Evolutionary conservation across 164 flowering plant species (phyloP).

Genomic region (Tinospora cordifolia): DNA sequence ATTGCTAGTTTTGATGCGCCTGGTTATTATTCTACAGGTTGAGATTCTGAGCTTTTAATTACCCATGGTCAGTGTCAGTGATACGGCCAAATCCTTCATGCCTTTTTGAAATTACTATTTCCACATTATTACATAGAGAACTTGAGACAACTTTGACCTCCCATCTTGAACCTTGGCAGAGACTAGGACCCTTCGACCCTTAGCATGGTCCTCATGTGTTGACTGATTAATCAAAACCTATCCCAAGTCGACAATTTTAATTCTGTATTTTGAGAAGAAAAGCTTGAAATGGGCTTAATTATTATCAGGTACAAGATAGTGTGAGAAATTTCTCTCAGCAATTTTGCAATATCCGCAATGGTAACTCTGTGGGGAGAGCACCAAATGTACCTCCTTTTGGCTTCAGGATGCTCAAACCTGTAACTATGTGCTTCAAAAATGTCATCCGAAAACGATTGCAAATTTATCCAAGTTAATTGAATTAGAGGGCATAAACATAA

Average conservation of each 20-base stretch:
- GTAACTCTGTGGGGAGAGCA: constrained; percentile 12
- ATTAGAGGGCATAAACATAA: neutral
- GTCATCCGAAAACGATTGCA: constrained; percentile 21
- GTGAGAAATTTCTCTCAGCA: constrained; percentile 12
- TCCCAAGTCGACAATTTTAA: neutral
- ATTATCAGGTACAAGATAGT: constrained; percentile 13
- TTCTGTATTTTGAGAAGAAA: neutral
- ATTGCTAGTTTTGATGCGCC: neutral
- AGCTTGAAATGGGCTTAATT: constrained; percentile 10
- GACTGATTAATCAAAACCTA: neutral
- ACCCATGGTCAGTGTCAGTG: neutral
- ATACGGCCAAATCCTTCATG: neutral
- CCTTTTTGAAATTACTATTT: neutral
- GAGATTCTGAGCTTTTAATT: neutral
- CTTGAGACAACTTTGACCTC: neutral
- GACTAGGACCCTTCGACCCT: too few species aligned
- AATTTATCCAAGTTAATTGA: constrained; percentile 14
- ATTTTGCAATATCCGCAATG: constrained; percentile 9
- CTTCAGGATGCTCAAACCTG: constrained; percentile 21
- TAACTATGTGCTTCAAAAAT: constrained; percentile 18
- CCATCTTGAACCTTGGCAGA: neutral
- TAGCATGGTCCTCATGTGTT: too few species aligned
- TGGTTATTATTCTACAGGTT: too few species aligned
- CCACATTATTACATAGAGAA: neutral
- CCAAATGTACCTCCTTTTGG: constrained; percentile 23